Conservation (phyloP, 495 filamentous ascomycete species). For the Podospora pseudocomata region DNA sequence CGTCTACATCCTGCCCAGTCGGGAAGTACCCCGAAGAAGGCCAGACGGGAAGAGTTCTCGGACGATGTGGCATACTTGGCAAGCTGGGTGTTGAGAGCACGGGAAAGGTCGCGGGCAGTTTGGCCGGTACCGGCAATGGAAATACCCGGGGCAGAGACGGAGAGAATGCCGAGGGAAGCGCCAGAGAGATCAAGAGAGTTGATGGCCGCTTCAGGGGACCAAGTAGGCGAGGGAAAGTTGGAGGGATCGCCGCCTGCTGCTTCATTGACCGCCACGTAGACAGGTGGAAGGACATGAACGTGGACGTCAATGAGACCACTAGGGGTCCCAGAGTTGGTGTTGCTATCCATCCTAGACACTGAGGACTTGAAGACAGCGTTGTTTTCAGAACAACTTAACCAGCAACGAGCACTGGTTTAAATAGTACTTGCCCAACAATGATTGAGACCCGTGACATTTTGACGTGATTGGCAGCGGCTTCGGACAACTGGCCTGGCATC, state of each 20-base stretch:
- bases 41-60: not conserved
- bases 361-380: not conserved
- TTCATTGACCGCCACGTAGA: not conserved
- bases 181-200: not conserved
- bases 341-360: not conserved
- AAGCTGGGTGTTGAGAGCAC: not conserved
- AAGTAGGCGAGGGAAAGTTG: not conserved
- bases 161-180: not conserved
- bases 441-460: too few species aligned
- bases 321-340: not conserved
- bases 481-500: too few species aligned
- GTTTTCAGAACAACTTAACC: not conserved
- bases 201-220: not conserved
- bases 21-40: not conserved
- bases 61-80: not conserved
- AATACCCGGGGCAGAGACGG: not conserved
- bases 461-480: too few species aligned
- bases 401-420: not conserved
- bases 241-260: not conserved
- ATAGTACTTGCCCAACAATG: not conserved
- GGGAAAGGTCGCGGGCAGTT: not conserved
- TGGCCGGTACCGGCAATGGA: not conserved
- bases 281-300: not conserved
- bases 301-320: not conserved
- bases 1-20: not conserved